phyloP scores from a whole-genome alignment of 257 asterid genomes.

The Plantago elongata region DNA sequence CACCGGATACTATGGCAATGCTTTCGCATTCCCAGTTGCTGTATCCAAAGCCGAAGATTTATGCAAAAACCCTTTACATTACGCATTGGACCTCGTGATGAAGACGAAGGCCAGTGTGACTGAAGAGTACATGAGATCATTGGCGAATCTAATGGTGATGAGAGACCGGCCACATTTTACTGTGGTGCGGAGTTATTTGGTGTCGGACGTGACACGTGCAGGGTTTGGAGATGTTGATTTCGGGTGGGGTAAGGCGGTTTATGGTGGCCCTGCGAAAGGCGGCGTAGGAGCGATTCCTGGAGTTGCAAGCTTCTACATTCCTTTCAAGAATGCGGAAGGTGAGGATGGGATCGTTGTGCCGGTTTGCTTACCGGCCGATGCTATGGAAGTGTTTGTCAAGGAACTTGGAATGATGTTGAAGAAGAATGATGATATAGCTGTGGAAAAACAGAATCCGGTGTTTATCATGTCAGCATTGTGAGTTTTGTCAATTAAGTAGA shows the following conservation, averaged over 20 bases:
- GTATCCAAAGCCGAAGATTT: slow-evolving; percentile 24
- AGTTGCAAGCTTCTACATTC: slow-evolving; percentile 36
- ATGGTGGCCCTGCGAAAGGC: slow-evolving; percentile 37
- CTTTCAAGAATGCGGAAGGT: slow-evolving; percentile 35
- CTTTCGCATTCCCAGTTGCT: slow-evolving; percentile 31
- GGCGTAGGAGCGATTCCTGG: slow-evolving; percentile 50
- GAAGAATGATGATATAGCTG: slow-evolving; percentile 4
- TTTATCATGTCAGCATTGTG: slow-evolving; percentile 31
- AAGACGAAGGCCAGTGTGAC: slow-evolving; percentile 24
- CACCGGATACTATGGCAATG: slow-evolving; percentile 34
- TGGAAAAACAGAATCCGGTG: neutral
- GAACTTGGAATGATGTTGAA: slow-evolving; percentile 37
- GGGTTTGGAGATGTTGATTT: slow-evolving; percentile 8
- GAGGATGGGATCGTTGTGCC: slow-evolving; percentile 50
- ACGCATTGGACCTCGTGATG: slow-evolving; percentile 28
- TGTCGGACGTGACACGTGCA: neutral
- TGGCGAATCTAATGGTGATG: slow-evolving; percentile 32
- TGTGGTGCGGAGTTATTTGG: neutral
- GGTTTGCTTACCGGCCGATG: slow-evolving; percentile 38
- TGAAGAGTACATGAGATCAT: slow-evolving; percentile 30
- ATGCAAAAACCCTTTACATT: slow-evolving; percentile 23
- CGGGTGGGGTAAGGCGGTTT: slow-evolving; percentile 18
- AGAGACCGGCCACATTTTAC: slow-evolving; percentile 25
- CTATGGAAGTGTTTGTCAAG: slow-evolving; percentile 46
- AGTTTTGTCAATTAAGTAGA: neutral